These are phyloP conservation scores for Cyclocybe aegerita DNA, from an alignment of 768 basidiomycete species.

Conservation along the genomic window DNA sequence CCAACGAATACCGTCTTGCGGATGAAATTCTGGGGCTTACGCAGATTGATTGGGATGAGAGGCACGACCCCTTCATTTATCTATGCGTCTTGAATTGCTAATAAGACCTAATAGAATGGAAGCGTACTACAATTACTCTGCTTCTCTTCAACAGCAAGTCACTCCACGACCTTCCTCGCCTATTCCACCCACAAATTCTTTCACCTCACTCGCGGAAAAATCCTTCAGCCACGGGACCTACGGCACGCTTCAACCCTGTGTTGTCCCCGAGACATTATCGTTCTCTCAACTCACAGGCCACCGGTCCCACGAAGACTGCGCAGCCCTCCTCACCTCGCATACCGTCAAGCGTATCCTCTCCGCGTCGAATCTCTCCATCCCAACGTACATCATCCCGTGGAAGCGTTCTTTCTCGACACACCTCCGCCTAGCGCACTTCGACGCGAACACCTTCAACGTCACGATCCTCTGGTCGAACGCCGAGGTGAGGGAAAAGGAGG, in stretches of 20 bases:
- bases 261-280: slow-evolving; percentile 18
- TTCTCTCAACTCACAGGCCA: neutral
- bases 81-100: too few species aligned
- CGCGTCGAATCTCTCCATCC: slow-evolving; percentile 21
- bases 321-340: slow-evolving; percentile 18
- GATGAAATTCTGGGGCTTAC: slow-evolving; percentile 34
- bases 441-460: slow-evolving; percentile 37
- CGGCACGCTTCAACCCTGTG: slow-evolving; percentile 32
- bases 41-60: slow-evolving; percentile 36
- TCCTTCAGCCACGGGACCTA: slow-evolving; percentile 35
- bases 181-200: slow-evolving; percentile 18
- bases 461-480: slow-evolving; percentile 36
- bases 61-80: slow-evolving; percentile 18
- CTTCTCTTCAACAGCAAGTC: slow-evolving; percentile 4
- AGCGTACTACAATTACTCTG: too few species aligned
- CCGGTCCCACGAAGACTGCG: slow-evolving; percentile 16
- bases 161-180: slow-evolving; percentile 25
- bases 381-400: slow-evolving; percentile 34
- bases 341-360: slow-evolving; percentile 29
- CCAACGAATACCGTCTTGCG: slow-evolving; percentile 36
- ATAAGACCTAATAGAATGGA: too few species aligned
- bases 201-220: slow-evolving; percentile 21
- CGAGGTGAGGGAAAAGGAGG: slow-evolving; percentile 26
- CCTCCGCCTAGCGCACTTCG: slow-evolving; percentile 36
- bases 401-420: slow-evolving; percentile 35